Evolutionary conservation across 208 protist species (phyloP).

Genomic region (Phytomonas francai): DNA sequence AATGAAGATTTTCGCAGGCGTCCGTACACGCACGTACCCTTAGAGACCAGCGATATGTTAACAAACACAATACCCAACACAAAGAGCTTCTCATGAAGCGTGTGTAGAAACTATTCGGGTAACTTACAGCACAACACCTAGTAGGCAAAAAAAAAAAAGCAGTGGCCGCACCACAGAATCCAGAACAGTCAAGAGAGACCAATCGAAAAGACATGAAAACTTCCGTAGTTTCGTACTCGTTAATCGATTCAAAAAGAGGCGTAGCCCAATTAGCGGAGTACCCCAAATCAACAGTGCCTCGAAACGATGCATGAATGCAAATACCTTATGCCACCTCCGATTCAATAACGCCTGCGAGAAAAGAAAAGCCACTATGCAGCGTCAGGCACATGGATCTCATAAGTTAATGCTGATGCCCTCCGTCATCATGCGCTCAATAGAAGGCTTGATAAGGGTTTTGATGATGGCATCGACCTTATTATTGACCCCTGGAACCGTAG

Average conservation of each 20-base stretch:
- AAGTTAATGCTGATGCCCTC: slow-evolving; percentile 43
- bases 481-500: slow-evolving; percentile 57
- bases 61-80: neutral
- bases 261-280: neutral
- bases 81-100: neutral
- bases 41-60: neutral
- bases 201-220: neutral
- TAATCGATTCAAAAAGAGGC: neutral
- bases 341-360: neutral
- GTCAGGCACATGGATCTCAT: neutral
- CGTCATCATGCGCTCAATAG: slow-evolving; percentile 77
- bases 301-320: neutral
- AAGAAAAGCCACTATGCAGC: neutral
- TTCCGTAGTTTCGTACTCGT: neutral
- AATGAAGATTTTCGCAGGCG: neutral
- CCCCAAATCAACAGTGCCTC: neutral
- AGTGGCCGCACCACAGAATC: neutral
- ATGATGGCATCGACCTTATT: slow-evolving; percentile 75
- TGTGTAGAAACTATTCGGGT: neutral
- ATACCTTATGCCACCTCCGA: neutral
- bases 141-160: neutral
- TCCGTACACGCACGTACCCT: neutral
- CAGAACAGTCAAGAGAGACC: neutral
- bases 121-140: neutral
- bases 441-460: slow-evolving; percentile 57